Evolutionary conservation across 192 early-diverging fungal species (phyloP), one percentile per base, ranked within the genome.

Genomic region (Entrophospora sp.): DNA sequence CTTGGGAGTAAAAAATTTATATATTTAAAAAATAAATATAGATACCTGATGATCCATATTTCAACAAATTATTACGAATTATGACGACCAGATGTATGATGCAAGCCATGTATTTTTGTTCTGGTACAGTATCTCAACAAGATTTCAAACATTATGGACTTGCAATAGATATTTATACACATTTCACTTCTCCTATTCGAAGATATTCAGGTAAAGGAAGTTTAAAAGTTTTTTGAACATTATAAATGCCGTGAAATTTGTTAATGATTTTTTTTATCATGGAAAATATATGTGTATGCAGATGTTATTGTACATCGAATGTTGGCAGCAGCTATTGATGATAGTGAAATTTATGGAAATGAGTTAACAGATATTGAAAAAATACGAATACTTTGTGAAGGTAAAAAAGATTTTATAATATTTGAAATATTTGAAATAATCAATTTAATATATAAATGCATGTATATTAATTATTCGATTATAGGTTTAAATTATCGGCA

Each of bases 131-230:
- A n/a, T 59, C 80, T 0, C 74, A 79, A 55, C 64, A 71, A 16
- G 71, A 81, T 4, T 96, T 86, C 74, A 71, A 66, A 27, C 97
- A 99, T 83, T 99, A 97, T 72, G 97, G 93, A 66, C 83, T 99
- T 27, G 91, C 92, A 4, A 80, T 82, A 5, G 81, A 85, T 13
- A 92, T 96, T 53, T 99, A 99, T 82, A 99, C 97, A 7, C 97
- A 99, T 70, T 99, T 99, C 65, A 99, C 97, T 1, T 94, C 92
- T 8, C 97, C 97, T n/a, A 99, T 99, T 75, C 87, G 97, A 67
- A 90, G 97, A 77, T 99, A 99, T 71, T 86, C 96, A 49, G 82
- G 80, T 79, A 73, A 68, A 69, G 5, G 1, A 66, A 35, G 5
- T 58, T 28, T 20, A 31, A 16, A 2, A 35, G 30, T 18, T 30